Evolutionary conservation across 257 asterid species (phyloP).

Genomic region (Catharanthus roseus): DNA sequence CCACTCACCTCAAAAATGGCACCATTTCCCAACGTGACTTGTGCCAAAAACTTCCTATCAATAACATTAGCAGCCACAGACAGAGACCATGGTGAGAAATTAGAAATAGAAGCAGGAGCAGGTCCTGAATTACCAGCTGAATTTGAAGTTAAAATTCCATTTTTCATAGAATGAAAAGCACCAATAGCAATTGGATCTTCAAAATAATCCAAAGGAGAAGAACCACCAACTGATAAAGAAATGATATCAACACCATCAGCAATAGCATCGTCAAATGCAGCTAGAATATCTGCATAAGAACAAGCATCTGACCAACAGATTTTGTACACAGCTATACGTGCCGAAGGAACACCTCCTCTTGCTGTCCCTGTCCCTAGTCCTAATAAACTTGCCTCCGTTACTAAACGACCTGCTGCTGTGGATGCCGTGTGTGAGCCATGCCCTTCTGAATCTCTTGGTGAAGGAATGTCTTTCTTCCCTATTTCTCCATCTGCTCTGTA

Average conservation of each 20-base stretch:
- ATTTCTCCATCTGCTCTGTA: slow-evolving; percentile 29
- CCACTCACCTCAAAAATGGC: slow-evolving; percentile 25
- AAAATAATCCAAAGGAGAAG: slow-evolving; percentile 38
- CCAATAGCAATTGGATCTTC: slow-evolving; percentile 70
- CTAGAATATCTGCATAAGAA: slow-evolving; percentile 49
- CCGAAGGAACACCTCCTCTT: slow-evolving; percentile 55
- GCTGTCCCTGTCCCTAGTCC: slow-evolving; percentile 45
- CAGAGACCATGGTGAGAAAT: slow-evolving; percentile 54
- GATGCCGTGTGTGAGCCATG: slow-evolving; percentile 63
- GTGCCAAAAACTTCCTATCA: slow-evolving; percentile 52
- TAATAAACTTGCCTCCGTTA: slow-evolving; percentile 33
- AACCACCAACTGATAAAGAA: slow-evolving; percentile 50
- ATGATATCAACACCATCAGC: slow-evolving; percentile 72
- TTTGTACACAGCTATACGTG: slow-evolving; percentile 52
- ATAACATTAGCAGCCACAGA: slow-evolving; percentile 64
- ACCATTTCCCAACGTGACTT: slow-evolving; percentile 52
- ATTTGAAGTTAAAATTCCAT: slow-evolving; percentile 57
- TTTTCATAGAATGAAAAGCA: slow-evolving; percentile 65
- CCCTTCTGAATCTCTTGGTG: slow-evolving; percentile 56
- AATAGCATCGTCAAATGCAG: slow-evolving; percentile 71
- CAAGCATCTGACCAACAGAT: slow-evolving; percentile 54
- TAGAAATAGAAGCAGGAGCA: slow-evolving; percentile 31
- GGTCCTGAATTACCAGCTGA: slow-evolving; percentile 70
- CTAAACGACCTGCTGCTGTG: slow-evolving; percentile 42
- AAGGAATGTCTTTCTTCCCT: slow-evolving; percentile 21